These are phyloP conservation scores for Furcasterigmium furcatum DNA, from an alignment of 2,329 filamentous ascomycete genomes.

Conservation along the genomic window DNA sequence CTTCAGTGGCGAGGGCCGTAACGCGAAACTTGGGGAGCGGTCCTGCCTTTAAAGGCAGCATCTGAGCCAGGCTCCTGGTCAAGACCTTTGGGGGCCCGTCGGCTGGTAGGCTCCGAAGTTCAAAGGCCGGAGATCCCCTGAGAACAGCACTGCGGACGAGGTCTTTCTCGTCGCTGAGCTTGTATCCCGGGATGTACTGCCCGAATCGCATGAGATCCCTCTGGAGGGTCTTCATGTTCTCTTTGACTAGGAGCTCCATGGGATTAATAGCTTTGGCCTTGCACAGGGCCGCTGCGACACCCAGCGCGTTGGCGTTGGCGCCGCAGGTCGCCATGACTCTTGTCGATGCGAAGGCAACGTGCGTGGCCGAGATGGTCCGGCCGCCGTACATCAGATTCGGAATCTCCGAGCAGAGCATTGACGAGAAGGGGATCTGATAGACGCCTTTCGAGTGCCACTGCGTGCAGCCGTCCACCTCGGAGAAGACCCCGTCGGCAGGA, in stretches of 20 bases:
- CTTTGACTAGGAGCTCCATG: conserved; percentile 15
- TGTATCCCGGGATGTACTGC: conserved; percentile 18
- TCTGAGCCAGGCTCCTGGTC: conserved; percentile 17
- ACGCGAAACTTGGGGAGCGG: conserved; percentile 13
- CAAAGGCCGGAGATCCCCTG: conserved; percentile 9
- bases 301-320: conserved; percentile 17
- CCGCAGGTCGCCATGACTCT: conserved; percentile 20
- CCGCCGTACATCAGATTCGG: conserved; percentile 20
- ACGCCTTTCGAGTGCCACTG: conserved; percentile 18
- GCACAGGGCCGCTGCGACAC: conserved; percentile 16
- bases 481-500: conserved; percentile 19
- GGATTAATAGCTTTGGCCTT: conserved; percentile 14
- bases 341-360: conserved; percentile 18
- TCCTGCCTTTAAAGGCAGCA: conserved; percentile 15
- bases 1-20: conserved; percentile 13
- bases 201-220: conserved; percentile 18
- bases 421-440: conserved; percentile 20
- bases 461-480: conserved; percentile 19
- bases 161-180: conserved; percentile 15
- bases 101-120: conserved; percentile 11
- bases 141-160: conserved; percentile 12
- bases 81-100: conserved; percentile 18
- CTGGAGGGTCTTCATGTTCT: conserved; percentile 17
- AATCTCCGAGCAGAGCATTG: conserved; percentile 18
- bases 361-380: conserved; percentile 17